Evolutionary conservation across 352 stramenopile species (phyloP).

Genomic region (Phytophthora fragariae): DNA sequence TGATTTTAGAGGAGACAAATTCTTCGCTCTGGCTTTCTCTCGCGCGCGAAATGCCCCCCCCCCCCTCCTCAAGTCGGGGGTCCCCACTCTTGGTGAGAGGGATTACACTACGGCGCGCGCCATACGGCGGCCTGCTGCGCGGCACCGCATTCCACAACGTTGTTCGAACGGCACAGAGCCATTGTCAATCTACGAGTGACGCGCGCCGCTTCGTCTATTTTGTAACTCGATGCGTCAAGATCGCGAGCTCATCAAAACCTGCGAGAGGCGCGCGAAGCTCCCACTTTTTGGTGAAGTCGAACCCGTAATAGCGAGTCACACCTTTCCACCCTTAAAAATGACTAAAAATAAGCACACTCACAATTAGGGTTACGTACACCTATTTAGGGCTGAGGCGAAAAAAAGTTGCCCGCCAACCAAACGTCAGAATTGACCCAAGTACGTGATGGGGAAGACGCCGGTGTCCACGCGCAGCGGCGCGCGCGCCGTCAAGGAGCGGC

Average conservation of each 20-base stretch:
- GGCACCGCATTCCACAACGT: too few species aligned
- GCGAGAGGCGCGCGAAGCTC: constrained; percentile 20
- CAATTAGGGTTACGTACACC: too few species aligned
- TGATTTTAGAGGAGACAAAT: constrained; percentile 23
- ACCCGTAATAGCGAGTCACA: not conserved
- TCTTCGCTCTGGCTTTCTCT: constrained; percentile 51
- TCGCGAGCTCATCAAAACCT: constrained; percentile 36
- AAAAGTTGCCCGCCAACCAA: not conserved
- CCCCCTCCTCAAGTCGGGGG: not conserved
- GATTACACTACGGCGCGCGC: constrained; percentile 11
- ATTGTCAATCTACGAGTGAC: not conserved
- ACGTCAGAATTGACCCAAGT: constrained; percentile 12
- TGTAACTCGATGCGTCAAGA: constrained; percentile 17
- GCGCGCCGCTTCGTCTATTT: not conserved
- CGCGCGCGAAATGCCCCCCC: constrained; percentile 25
- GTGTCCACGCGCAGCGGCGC: constrained; percentile 41
- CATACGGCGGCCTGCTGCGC: too few species aligned
- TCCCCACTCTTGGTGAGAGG: constrained; percentile 24
- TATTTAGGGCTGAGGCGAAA: too few species aligned
- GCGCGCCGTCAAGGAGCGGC: constrained; percentile 74
- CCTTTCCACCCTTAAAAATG: not conserved
- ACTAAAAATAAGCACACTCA: too few species aligned
- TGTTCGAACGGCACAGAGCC: too few species aligned
- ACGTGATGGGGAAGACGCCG: constrained; percentile 19
- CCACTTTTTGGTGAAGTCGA: constrained; percentile 17